Percentiles rank a stretch among this genome's conserved stretches.
phyloP scores from a whole-genome alignment of 1,284 basidiomycete genomes.

The Somion occarium region DNA sequence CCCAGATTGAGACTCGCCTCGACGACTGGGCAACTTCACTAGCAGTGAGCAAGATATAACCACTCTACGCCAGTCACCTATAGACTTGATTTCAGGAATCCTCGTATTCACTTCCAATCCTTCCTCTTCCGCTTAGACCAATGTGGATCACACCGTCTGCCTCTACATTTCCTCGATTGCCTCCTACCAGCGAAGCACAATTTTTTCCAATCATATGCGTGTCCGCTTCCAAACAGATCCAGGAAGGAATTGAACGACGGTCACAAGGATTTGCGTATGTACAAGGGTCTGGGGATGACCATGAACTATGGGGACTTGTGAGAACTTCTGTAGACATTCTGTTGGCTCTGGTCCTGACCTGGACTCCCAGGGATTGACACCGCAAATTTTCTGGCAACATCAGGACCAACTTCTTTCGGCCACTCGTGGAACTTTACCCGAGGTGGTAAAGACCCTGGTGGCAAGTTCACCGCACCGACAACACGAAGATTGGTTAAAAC shows the following conservation, averaged over 20 bases:
- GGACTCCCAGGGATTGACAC: conserved; percentile 58
- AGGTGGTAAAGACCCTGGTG: conserved; percentile 44
- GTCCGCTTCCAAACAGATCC: conserved; percentile 68
- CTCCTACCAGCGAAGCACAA: conserved; percentile 11
- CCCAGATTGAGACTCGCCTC: conserved; percentile 62
- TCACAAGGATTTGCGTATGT: conserved; percentile 70
- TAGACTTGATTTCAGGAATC: conserved; percentile 37
- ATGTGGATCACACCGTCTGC: conserved; percentile 65
- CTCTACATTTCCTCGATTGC: conserved; percentile 37
- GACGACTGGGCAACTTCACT: conserved; percentile 65
- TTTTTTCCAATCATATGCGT: conserved; percentile 73
- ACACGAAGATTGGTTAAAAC: conserved; percentile 13
- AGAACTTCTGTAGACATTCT: conserved; percentile 16
- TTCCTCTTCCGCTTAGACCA: conserved; percentile 54
- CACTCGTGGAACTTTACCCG: conserved; percentile 42
- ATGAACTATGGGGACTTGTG: conserved; percentile 82
- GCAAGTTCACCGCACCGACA: not conserved
- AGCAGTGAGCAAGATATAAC: conserved; percentile 39
- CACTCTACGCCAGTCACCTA: not conserved
- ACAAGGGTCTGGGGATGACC: conserved; percentile 88
- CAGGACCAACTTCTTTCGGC: conserved; percentile 42
- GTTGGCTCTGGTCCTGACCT: not conserved
- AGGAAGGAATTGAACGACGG: conserved; percentile 54
- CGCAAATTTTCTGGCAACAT: conserved; percentile 69
- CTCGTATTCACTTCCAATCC: conserved; percentile 42